Conservation (phyloP, 2,329 filamentous ascomycete species). For the Colletotrichum lentis region DNA sequence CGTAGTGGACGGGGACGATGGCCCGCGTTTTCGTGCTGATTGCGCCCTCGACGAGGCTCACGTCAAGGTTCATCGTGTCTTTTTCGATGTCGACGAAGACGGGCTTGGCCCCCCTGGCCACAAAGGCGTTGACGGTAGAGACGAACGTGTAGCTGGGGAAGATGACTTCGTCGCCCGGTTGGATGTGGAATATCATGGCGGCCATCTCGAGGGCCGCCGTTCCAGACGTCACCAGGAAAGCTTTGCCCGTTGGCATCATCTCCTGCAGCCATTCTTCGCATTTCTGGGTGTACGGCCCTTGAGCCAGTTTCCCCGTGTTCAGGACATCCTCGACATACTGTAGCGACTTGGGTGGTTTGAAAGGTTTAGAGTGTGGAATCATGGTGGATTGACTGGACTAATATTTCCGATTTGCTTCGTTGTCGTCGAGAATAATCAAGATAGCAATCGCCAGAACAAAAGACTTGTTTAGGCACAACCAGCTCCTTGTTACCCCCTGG, state of each 20-base stretch:
- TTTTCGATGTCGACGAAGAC: conserved; percentile 8
- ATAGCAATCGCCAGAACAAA: no score
- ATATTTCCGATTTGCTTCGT: no score
- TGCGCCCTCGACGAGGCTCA: background rate
- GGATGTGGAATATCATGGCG: background rate
- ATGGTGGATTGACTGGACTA: background rate
- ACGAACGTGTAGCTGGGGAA: background rate
- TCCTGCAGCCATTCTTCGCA: background rate
- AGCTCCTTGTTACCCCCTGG: background rate
- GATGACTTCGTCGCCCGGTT: conserved; percentile 5
- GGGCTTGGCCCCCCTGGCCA: background rate
- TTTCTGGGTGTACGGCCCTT: background rate
- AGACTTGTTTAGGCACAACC: background rate
- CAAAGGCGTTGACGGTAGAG: background rate
- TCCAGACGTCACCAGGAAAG: background rate
- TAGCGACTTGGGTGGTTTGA: background rate
- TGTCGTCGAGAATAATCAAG: no score
- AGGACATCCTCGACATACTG: background rate
- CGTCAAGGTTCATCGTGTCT: conserved; percentile 7
- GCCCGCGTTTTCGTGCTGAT: conserved; percentile 9
- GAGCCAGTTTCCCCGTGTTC: background rate
- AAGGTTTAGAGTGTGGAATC: background rate
- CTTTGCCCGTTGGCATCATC: background rate
- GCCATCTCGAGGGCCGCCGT: conserved; percentile 1
- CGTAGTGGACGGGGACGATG: conserved; percentile 6